A percentile compares a stretch with the other conserved stretches of the same genome.
Evolutionary conservation across 495 filamentous ascomycete species (phyloP).

Genomic region (Daldinia decipiens): DNA sequence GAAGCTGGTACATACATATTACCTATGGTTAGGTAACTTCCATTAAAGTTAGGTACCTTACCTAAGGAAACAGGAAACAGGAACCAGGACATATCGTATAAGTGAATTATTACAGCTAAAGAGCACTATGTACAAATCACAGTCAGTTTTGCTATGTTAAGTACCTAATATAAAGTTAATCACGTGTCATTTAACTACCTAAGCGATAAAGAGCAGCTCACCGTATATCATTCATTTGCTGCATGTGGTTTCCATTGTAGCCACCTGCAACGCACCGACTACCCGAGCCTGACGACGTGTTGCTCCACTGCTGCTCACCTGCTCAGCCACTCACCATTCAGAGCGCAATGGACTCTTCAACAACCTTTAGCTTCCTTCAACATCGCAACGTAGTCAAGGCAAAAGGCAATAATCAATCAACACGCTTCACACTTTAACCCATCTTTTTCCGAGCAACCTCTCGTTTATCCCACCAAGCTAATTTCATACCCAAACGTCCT

Average conservation of each 20-base stretch:
- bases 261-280: background rate
- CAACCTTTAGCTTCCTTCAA: slow-evolving; percentile 38
- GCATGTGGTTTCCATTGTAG: slow-evolving; percentile 7
- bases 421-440: slow-evolving; percentile 24
- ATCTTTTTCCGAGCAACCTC: slow-evolving; percentile 9
- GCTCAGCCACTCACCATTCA: slow-evolving; percentile 37
- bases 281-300: slow-evolving; percentile 42
- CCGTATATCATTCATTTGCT: slow-evolving; percentile 11
- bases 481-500: background rate
- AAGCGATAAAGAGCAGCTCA: background rate
- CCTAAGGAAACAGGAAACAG: too few species aligned
- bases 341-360: slow-evolving; percentile 17
- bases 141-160: too few species aligned
- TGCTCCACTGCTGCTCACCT: slow-evolving; percentile 25
- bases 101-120: too few species aligned
- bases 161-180: background rate
- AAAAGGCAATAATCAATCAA: slow-evolving; percentile 39
- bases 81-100: too few species aligned
- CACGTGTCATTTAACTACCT: background rate
- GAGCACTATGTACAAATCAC: too few species aligned
- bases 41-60: too few species aligned
- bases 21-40: too few species aligned
- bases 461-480: slow-evolving; percentile 10
- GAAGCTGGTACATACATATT: too few species aligned
- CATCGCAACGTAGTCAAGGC: slow-evolving; percentile 31